Conservation (phyloP, 345 rosid genomes). For the Erysimum cheiranthoides region DNA sequence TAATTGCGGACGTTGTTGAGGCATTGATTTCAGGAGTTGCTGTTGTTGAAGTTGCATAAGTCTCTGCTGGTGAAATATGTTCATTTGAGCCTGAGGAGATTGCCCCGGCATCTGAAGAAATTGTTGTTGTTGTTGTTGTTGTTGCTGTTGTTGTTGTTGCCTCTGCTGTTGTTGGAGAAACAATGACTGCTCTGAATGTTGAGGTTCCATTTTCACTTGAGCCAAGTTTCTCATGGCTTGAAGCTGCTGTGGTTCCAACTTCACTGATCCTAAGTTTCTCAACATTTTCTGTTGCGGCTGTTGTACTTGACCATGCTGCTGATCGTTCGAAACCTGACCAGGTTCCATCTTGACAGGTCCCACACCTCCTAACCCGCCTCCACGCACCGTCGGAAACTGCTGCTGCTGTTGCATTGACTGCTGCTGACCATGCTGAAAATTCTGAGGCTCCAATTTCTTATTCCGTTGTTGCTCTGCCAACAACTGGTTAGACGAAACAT, state of each 20-base stretch:
- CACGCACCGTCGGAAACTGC: slow-evolving; percentile 63
- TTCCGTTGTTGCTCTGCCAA: slow-evolving; percentile 74
- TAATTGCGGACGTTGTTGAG: slow-evolving; percentile 81
- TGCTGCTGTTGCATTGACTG: slow-evolving; percentile 65
- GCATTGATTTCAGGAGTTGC: slow-evolving; percentile 83
- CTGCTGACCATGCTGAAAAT: slow-evolving; percentile 81
- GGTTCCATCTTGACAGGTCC: slow-evolving; percentile 89
- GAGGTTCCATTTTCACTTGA: slow-evolving; percentile 81
- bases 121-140: slow-evolving; percentile 83
- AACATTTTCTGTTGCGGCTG: slow-evolving; percentile 65
- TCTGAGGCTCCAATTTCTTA: slow-evolving; percentile 69
- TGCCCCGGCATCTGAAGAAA: slow-evolving; percentile 85
- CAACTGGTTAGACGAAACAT: slow-evolving; percentile 62
- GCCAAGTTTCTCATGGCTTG: slow-evolving; percentile 67
- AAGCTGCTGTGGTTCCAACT: slow-evolving; percentile 77
- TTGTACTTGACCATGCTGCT: slow-evolving; percentile 58
- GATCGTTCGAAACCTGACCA: slow-evolving; percentile 69
- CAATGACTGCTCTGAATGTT: slow-evolving; percentile 75
- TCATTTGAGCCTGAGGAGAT: slow-evolving; percentile 80
- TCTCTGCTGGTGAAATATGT: slow-evolving; percentile 78
- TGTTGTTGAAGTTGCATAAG: slow-evolving; percentile 78
- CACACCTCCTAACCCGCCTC: slow-evolving; percentile 71
- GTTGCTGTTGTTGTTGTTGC: slow-evolving; percentile 78
- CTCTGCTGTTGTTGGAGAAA: slow-evolving; percentile 80
- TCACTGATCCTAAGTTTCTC: slow-evolving; percentile 70